Evolutionary conservation across 306 rosid genomes (phyloP), one percentile per base, ranked within the genome.

Genomic region (Pachyrhizus erosus): DNA sequence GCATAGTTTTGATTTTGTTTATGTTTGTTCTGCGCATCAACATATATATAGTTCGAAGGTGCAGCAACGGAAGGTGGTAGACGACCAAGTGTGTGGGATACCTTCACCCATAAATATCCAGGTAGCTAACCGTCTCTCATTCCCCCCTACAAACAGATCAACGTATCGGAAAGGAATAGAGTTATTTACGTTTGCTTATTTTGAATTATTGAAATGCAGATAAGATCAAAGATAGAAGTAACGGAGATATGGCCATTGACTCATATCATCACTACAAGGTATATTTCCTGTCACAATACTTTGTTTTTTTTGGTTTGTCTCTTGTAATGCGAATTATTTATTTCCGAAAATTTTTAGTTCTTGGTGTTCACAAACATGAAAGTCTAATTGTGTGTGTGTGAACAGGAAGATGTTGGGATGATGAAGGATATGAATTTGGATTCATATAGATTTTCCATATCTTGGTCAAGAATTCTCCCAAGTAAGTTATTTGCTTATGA

Each of bases 401-500:
- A 7, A 13, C 2, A 88, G 96, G 86, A 92, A 82, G 92, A 92
- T 76, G 87, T 89, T 57, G 65, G 42, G 24, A 86, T 89, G 3
- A 81, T 87, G 88, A 92, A 92, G 73, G 66, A 86, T 0, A 84
- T 90, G 81, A 79, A 79, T 7, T 51, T 76, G 52, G 94, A 90
- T 83, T 89, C 92, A 5, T 90, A 86, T 20, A 83, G 94, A 68
- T 84, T 92, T 75, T 92, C 97, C 20, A 84, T 92, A 26, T 79
- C 94, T 5, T 92, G 97, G 94, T 54, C 97, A 3, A 83, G 92
- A 84, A 18, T 90, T 20, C 61, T 90, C 3, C 90, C 97, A 34
- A 86, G 94, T 90, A 88, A 77, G 86, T 37, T 15, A 18, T 20
- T 18, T 37, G 24, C 7, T 33, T 2, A 9, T 21, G 31, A 0